Percentiles rank a stretch among this genome's conserved stretches.
phyloP scores from a whole-genome alignment of 2,329 filamentous ascomycete genomes.

The Aspergillus piperis region DNA sequence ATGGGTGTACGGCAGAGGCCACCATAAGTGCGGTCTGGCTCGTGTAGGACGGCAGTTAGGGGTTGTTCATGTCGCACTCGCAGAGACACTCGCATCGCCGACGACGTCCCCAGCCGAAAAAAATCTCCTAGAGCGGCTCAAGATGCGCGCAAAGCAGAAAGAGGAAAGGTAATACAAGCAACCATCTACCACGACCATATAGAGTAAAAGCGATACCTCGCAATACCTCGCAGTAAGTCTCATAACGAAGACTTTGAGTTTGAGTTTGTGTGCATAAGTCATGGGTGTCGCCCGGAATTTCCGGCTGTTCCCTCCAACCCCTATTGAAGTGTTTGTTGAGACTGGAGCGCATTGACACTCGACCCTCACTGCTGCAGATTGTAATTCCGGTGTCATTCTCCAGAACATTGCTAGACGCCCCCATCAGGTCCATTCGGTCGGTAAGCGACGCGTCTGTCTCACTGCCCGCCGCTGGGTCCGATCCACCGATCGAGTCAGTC shows the following conservation, averaged over 20 bases:
- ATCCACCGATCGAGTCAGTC: constrained; percentile 10
- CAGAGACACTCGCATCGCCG: background rate
- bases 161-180: background rate
- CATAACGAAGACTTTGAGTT: background rate
- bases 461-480: constrained; percentile 6
- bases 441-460: constrained; percentile 5
- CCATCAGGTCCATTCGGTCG: background rate
- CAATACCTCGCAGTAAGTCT: background rate
- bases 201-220: background rate
- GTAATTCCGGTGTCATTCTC: constrained; percentile 2
- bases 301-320: background rate
- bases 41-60: constrained; percentile 1
- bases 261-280: background rate
- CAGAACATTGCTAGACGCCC: background rate
- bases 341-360: background rate
- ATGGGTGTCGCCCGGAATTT: background rate
- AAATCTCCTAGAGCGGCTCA: background rate
- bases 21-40: background rate
- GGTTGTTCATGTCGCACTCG: background rate
- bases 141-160: background rate
- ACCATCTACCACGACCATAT: background rate
- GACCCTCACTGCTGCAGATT: background rate
- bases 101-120: background rate
- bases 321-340: background rate
- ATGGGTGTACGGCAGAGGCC: background rate